Percentiles rank a stretch among this genome's conserved stretches.
These are phyloP conservation scores for Glomus cerebriforme DNA, from an alignment of 192 early-diverging fungal species.

Conservation along the genomic window DNA sequence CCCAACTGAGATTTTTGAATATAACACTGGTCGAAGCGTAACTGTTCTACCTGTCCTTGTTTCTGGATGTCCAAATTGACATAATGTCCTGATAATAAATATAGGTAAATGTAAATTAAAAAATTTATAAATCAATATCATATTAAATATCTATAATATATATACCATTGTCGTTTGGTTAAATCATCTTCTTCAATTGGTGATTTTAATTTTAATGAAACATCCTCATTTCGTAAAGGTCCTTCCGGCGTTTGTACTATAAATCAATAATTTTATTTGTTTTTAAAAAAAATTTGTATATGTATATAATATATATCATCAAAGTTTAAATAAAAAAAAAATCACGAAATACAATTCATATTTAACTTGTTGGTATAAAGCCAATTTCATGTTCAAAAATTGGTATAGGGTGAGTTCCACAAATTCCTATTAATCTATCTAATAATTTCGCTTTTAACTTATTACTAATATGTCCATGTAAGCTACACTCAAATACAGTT, in stretches of 20 bases:
- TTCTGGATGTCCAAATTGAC: slow-evolving; percentile 70
- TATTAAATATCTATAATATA: not conserved
- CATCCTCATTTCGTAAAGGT: slow-evolving; percentile 73
- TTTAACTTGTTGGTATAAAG: slow-evolving; percentile 62
- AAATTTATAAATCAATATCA: not conserved
- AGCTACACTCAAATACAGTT: slow-evolving; percentile 49
- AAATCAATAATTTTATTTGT: not conserved
- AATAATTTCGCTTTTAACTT: slow-evolving; percentile 54
- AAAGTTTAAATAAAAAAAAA: too few species aligned
- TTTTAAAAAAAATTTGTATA: too few species aligned
- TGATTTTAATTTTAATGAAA: slow-evolving; percentile 62
- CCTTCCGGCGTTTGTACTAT: slow-evolving; percentile 69
- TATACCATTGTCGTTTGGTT: slow-evolving; percentile 44
- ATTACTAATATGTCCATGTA: slow-evolving; percentile 54
- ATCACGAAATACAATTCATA: not conserved
- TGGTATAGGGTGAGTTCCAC: slow-evolving; percentile 60
- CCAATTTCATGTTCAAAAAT: slow-evolving; percentile 70
- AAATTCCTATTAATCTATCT: slow-evolving; percentile 67
- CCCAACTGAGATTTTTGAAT: slow-evolving; percentile 61
- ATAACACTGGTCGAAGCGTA: slow-evolving; percentile 64
- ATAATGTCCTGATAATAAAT: slow-evolving; percentile 67
- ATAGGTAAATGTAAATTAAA: too few species aligned
- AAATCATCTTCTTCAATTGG: slow-evolving; percentile 46
- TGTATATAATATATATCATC: too few species aligned
- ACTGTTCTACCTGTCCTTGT: slow-evolving; percentile 61